phyloP scores from a whole-genome alignment of 2,329 filamentous ascomycete genomes.

The Thelonectria olida region DNA sequence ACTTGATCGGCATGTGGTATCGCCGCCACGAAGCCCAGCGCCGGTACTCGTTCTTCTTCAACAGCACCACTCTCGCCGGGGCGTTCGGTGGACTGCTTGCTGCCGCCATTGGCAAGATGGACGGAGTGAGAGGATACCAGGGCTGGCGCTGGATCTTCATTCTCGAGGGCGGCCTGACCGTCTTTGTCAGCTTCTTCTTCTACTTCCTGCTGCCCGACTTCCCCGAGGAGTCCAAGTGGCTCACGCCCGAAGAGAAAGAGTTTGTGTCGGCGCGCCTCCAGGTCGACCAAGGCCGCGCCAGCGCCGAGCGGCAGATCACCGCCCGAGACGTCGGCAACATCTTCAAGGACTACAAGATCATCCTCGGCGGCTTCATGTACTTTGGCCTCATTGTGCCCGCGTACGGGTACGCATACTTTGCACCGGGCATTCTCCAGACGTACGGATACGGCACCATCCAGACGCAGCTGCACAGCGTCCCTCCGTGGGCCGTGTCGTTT shows the following conservation, averaged over 20 bases:
- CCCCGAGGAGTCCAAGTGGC: slow-evolving; percentile 78
- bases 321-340: slow-evolving; percentile 67
- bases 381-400: slow-evolving; percentile 81
- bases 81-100: slow-evolving; percentile 90
- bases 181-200: slow-evolving; percentile 67
- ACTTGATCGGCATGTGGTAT: slow-evolving; percentile 91
- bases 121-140: slow-evolving; percentile 70
- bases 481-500: slow-evolving; percentile 75
- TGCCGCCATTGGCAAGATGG: slow-evolving; percentile 89
- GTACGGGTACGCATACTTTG: slow-evolving; percentile 82
- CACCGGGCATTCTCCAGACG: slow-evolving; percentile 74
- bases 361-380: slow-evolving; percentile 82
- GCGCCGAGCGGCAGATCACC: slow-evolving; percentile 68
- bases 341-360: slow-evolving; percentile 78
- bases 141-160: slow-evolving; percentile 90
- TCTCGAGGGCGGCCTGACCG: slow-evolving; percentile 74
- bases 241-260: slow-evolving; percentile 72
- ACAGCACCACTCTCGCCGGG: slow-evolving; percentile 79
- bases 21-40: slow-evolving; percentile 87
- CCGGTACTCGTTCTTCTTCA: slow-evolving; percentile 94
- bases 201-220: slow-evolving; percentile 79
- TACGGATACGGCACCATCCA: slow-evolving; percentile 70
- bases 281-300: slow-evolving; percentile 74
- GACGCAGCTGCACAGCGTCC: slow-evolving; percentile 67
- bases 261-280: slow-evolving; percentile 74